Evolutionary conservation across 176 grass and related monocot genomes (phyloP).

Genomic region (Dactylis glomerata): DNA sequence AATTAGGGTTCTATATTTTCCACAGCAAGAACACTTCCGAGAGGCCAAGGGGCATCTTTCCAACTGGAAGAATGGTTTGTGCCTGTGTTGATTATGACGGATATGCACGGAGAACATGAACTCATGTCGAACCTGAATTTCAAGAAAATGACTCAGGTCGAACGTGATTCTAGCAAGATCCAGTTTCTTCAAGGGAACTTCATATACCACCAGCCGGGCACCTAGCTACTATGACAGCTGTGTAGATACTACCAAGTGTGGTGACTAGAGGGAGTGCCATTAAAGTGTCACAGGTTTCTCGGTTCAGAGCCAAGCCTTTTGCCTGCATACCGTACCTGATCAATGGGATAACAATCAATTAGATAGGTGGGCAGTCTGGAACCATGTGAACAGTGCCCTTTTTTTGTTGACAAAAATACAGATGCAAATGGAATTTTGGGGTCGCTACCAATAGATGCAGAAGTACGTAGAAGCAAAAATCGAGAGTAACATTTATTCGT

Average conservation of each 20-base stretch:
- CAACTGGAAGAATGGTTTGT: too few relatives aligned
- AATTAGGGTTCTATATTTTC: too few relatives aligned
- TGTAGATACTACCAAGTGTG: not conserved
- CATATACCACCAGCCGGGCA: not conserved
- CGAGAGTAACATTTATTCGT: not conserved
- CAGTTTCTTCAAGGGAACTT: not conserved
- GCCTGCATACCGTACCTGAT: constrained; percentile 13
- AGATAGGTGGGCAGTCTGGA: not conserved
- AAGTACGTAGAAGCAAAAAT: not conserved
- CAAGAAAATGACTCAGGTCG: constrained; percentile 6
- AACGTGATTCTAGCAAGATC: too few relatives aligned
- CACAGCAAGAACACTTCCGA: too few relatives aligned
- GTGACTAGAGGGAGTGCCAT: not conserved
- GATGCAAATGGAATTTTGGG: not conserved
- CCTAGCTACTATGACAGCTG: not conserved
- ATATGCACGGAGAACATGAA: not conserved
- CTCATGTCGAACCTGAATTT: not conserved
- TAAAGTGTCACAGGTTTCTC: constrained; percentile 26
- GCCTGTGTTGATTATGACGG: too few relatives aligned
- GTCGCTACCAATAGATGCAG: not conserved
- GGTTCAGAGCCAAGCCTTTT: not conserved
- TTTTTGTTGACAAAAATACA: not conserved
- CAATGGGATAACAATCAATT: not conserved
- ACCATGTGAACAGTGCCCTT: not conserved
- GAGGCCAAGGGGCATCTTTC: too few relatives aligned